phyloP scores from a whole-genome alignment of 1,284 basidiomycete species.

The Leccinum solheimii region DNA sequence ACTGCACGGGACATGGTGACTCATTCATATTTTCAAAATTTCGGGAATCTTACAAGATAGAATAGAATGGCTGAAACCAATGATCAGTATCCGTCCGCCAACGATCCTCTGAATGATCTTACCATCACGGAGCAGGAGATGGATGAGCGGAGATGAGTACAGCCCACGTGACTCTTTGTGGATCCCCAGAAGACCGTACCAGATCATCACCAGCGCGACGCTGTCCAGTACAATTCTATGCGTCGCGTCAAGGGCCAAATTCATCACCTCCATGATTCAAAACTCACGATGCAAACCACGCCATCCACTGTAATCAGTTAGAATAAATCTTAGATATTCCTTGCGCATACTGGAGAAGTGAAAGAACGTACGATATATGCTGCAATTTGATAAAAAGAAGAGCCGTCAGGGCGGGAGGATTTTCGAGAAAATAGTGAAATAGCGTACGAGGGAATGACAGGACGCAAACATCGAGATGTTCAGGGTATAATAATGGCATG shows the following conservation, averaged over 20 bases:
- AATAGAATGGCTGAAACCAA: constrained; percentile 9
- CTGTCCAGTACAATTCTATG: constrained; percentile 10
- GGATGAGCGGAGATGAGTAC: constrained; percentile 6
- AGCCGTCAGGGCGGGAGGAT: neutral
- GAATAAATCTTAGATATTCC: neutral
- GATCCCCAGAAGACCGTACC: constrained; percentile 8
- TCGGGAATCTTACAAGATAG: constrained; percentile 8
- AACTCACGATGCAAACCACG: constrained; percentile 12
- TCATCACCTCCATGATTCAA: neutral
- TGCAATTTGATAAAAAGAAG: neutral
- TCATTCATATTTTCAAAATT: neutral
- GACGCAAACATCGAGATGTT: neutral
- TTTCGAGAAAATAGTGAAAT: neutral
- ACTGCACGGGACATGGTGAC: constrained; percentile 1
- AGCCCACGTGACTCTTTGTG: neutral
- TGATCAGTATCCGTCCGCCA: neutral
- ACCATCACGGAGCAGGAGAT: constrained; percentile 17
- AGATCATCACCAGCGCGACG: constrained; percentile 9
- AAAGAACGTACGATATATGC: neutral
- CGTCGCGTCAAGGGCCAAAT: neutral
- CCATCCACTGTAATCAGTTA: constrained; percentile 9
- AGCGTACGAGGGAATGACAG: neutral
- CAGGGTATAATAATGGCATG: neutral
- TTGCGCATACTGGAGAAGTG: neutral
- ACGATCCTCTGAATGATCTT: neutral